Base-by-base conservation (phyloP, 108 stramenopile species). In the Skeletonema costatum region DNA sequence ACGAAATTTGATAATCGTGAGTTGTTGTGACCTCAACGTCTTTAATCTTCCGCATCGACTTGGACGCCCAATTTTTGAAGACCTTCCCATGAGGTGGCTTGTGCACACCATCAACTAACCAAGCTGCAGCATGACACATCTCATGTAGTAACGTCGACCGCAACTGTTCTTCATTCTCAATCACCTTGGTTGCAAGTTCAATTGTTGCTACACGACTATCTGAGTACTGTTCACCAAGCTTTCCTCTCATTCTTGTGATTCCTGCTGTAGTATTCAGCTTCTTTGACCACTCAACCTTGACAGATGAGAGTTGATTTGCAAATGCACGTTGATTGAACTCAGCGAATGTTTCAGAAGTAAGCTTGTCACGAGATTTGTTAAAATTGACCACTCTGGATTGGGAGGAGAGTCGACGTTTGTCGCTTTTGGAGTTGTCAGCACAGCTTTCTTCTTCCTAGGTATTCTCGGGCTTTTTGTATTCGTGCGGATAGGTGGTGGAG, bases 111-210 rank as follows among this genome's bases (percentile, higher is more conserved):
- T 98, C 97, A 13, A 97, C 73, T 29, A 97, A 61, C 97, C 97
- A 98, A 1, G 89, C 92, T 10, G 97, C 98, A 1, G 94, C 97
- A 79, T 98, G 98, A 83, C 96, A 97, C 73, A 97, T 84, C 80
- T 98, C 98, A 85, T 98, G 98, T 39, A 97, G 79, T 14, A 98
- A 78, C 1, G 98, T 97, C 5, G 86, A 66, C 51, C 89, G 78
- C n/a, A 98, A 73, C 6, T 93, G 78, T 13, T 89, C 76, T 64
- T 83, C 87, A 32, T 77, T 78, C 73, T 94, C 94, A 39, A 97
- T 66, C 9, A 98, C 92, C 74, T 98, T 97, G 25, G 86, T 87
- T 35, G 93, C 91, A 19, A 98, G 75, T 83, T 97, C 97, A 64
- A 98, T 93, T 2, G 73, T 74, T 8, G 97, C 92, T 14, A 67